Percentiles rank a stretch among this genome's conserved stretches.
phyloP scores from a whole-genome alignment of 805 yeast genomes.

The Candida sakaeoensis region DNA sequence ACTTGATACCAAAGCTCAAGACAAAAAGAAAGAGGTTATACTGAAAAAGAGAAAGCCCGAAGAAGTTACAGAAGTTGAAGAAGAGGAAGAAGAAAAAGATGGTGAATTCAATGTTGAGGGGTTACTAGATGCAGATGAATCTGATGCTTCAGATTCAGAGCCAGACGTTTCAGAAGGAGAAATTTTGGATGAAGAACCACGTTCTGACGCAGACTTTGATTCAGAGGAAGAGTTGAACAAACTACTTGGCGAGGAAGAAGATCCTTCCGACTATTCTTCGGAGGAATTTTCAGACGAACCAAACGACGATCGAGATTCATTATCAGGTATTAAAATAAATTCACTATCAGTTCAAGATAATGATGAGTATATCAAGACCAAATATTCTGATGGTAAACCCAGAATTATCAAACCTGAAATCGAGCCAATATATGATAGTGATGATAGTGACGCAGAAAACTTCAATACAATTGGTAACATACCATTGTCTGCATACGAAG shows the following conservation, averaged over 20 bases:
- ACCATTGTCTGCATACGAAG: conserved; percentile 91
- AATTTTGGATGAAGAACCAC: conserved; percentile 31
- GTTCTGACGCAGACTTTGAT: conserved; percentile 28
- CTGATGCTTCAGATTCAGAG: conserved; percentile 19
- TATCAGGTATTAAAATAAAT: conserved; percentile 52
- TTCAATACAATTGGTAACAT: conserved; percentile 89
- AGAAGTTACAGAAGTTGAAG: too few species aligned
- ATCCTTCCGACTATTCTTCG: conserved; percentile 35
- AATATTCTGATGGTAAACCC: conserved; percentile 75
- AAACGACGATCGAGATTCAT: conserved; percentile 35
- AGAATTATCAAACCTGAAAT: conserved; percentile 83
- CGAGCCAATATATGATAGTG: conserved; percentile 91
- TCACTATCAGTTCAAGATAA: conserved; percentile 40
- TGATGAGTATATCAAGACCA: conserved; percentile 36
- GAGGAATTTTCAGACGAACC: conserved; percentile 54
- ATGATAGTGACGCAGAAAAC: conserved; percentile 81
- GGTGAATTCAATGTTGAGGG: conserved; percentile 31
- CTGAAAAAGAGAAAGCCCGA: too few species aligned
- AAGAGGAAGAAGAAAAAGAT: conserved; percentile 14
- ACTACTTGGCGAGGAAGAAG: conserved; percentile 55
- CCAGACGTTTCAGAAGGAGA: conserved; percentile 37
- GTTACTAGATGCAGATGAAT: conserved; percentile 39
- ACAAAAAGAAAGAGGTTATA: too few species aligned
- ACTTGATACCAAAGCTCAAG: background rate
- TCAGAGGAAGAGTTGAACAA: conserved; percentile 62